These are phyloP conservation scores for Pythium brassicae DNA, from an alignment of 352 stramenopile genomes.

Conservation along the genomic window DNA sequence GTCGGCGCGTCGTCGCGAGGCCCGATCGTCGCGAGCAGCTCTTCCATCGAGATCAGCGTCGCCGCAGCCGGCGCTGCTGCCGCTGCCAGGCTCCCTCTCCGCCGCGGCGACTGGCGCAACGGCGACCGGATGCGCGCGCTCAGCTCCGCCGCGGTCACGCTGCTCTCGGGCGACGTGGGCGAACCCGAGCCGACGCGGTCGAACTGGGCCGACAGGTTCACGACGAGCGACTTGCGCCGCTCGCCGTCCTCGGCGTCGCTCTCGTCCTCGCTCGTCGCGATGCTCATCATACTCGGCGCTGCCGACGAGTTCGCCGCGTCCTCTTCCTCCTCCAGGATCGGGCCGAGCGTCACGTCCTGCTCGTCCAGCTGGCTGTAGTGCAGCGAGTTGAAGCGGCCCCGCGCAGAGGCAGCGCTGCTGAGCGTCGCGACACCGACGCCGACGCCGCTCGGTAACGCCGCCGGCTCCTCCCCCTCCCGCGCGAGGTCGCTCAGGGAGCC, in stretches of 20 bases:
- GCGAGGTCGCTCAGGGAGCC: slow-evolving; percentile 20
- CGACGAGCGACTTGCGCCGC: slow-evolving; percentile 49
- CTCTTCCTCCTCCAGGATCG: slow-evolving; percentile 66
- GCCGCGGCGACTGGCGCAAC: slow-evolving; percentile 8
- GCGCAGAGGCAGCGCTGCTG: slow-evolving; percentile 4
- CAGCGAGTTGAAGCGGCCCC: slow-evolving; percentile 12
- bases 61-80: neutral
- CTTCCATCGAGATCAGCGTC: slow-evolving; percentile 34
- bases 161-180: slow-evolving; percentile 4
- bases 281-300: slow-evolving; percentile 76
- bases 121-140: slow-evolving; percentile 14
- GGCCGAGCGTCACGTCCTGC: slow-evolving; percentile 46
- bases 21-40: slow-evolving; percentile 27
- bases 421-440: slow-evolving; percentile 4
- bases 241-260: slow-evolving; percentile 52
- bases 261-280: slow-evolving; percentile 49
- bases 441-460: too few relatives aligned
- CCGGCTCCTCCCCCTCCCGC: slow-evolving; percentile 17
- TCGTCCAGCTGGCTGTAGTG: slow-evolving; percentile 21
- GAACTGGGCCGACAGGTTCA: slow-evolving; percentile 76
- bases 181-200: slow-evolving; percentile 43
- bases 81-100: neutral
- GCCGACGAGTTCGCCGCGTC: slow-evolving; percentile 39
- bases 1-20: slow-evolving; percentile 21
- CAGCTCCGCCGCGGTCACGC: slow-evolving; percentile 11